Conservation (phyloP, 345 rosid species). For the Euclidium syriacum region DNA sequence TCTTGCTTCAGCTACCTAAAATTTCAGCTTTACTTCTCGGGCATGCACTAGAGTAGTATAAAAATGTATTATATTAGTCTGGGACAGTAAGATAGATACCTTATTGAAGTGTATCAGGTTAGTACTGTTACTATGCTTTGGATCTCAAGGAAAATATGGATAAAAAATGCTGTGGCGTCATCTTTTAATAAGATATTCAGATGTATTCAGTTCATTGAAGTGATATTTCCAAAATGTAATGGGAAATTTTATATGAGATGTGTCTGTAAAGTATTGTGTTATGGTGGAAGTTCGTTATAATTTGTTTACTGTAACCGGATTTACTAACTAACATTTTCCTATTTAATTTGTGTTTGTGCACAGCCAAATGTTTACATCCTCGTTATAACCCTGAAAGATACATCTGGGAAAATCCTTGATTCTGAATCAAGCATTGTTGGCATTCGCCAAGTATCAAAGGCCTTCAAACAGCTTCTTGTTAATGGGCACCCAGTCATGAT, state of each 20-base stretch:
- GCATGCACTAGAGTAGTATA: neutral
- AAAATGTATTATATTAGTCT: neutral
- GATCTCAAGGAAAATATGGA: neutral
- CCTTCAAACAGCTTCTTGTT: conserved; percentile 87
- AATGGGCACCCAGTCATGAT: conserved; percentile 82
- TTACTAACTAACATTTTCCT: conserved; percentile 1
- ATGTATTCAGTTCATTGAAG: neutral
- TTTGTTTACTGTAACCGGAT: neutral
- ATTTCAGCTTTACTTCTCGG: conserved; percentile 6
- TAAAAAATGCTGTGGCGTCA: neutral
- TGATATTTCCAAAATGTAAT: conserved; percentile 1
- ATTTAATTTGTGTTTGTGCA: conserved; percentile 24
- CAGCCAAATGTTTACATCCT: conserved; percentile 90
- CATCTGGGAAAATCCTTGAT: conserved; percentile 66
- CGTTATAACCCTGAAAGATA: conserved; percentile 76
- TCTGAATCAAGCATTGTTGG: conserved; percentile 94
- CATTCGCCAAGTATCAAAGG: conserved; percentile 73
- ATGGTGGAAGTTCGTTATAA: neutral
- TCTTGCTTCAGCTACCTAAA: conserved; percentile 8
- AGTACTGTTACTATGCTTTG: neutral
- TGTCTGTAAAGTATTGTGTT: neutral
- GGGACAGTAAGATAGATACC: neutral
- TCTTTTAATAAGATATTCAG: neutral
- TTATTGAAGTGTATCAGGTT: neutral
- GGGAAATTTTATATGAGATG: neutral